Evolutionary conservation across 257 asterid species (phyloP).

Genomic region (Solanum phureja): DNA sequence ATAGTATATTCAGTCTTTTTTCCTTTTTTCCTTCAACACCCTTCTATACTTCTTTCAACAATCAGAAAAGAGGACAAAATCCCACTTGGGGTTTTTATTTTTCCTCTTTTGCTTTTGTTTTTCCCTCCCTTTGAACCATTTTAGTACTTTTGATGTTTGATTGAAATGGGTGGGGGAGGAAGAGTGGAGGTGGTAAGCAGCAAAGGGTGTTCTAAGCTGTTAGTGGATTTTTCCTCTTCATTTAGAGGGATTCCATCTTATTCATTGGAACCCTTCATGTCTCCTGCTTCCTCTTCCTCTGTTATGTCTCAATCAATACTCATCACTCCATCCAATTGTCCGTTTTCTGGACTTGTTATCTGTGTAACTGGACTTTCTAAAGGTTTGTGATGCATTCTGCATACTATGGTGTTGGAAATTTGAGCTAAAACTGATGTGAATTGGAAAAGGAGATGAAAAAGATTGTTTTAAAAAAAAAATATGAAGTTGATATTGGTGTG

Average conservation of each 20-base stretch:
- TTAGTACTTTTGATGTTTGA: not conserved
- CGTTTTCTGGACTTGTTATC: constrained; percentile 77
- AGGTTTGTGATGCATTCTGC: constrained; percentile 27
- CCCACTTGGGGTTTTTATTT: not conserved
- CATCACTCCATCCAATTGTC: constrained; percentile 27
- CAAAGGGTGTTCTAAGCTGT: constrained; percentile 78
- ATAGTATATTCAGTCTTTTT: not conserved
- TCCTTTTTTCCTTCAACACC: not conserved
- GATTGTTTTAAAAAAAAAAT: not conserved
- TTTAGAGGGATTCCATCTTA: constrained; percentile 50
- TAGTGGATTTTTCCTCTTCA: constrained; percentile 62
- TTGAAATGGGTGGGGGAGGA: constrained; percentile 30
- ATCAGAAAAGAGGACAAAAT: not conserved
- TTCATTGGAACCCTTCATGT: constrained; percentile 34
- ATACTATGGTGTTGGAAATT: not conserved
- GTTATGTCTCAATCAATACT: constrained; percentile 30
- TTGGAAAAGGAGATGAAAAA: not conserved
- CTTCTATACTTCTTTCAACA: not conserved
- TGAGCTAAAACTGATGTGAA: not conserved
- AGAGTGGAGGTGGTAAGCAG: constrained; percentile 68
- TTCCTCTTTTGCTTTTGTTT: not conserved
- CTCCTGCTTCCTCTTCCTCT: constrained; percentile 44
- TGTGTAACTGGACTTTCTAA: constrained; percentile 92
- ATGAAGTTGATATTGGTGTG: not conserved
- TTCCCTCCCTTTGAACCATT: not conserved